phyloP scores from a whole-genome alignment of 768 basidiomycete species.

The Mrakia frigida region DNA sequence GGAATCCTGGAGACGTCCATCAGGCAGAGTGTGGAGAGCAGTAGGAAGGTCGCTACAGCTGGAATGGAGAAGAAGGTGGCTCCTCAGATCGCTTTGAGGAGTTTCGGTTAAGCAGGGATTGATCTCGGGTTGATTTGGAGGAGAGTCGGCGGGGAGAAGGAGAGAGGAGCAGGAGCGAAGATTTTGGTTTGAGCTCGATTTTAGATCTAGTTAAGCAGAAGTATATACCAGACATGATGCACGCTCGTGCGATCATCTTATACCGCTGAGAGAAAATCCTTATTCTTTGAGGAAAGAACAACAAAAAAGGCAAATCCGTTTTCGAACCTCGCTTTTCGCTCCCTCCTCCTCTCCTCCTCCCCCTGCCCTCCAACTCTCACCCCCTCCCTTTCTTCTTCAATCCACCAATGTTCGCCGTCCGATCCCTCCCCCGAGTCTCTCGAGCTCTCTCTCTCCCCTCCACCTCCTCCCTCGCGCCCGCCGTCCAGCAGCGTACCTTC shows the following conservation, averaged over 20 bases:
- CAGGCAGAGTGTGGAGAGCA: constrained; percentile 58
- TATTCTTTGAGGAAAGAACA: not conserved
- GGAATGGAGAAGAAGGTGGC: not conserved
- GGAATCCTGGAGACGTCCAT: constrained; percentile 71
- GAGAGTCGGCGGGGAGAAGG: not conserved
- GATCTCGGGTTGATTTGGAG: not conserved
- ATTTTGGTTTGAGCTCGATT: not conserved
- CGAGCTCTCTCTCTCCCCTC: not conserved
- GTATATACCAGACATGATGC: not conserved
- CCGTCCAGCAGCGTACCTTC: not conserved
- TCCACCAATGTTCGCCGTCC: constrained; percentile 3
- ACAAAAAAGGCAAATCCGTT: not conserved
- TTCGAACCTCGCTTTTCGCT: not conserved
- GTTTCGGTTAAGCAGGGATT: constrained; percentile 4
- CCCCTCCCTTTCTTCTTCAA: not conserved
- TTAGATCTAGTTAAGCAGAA: no score
- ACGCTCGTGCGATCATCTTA: no score
- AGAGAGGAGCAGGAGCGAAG: not conserved
- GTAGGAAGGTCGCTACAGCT: not conserved
- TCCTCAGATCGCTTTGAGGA: constrained; percentile 24
- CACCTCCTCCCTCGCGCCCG: not conserved
- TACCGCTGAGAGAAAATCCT: no score
- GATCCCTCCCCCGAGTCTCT: constrained; percentile 5
- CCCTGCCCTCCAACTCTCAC: not conserved
- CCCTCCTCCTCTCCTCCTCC: not conserved